phyloP scores from a whole-genome alignment of 2,329 filamentous ascomycete species.

The Microascus cirrosus region DNA sequence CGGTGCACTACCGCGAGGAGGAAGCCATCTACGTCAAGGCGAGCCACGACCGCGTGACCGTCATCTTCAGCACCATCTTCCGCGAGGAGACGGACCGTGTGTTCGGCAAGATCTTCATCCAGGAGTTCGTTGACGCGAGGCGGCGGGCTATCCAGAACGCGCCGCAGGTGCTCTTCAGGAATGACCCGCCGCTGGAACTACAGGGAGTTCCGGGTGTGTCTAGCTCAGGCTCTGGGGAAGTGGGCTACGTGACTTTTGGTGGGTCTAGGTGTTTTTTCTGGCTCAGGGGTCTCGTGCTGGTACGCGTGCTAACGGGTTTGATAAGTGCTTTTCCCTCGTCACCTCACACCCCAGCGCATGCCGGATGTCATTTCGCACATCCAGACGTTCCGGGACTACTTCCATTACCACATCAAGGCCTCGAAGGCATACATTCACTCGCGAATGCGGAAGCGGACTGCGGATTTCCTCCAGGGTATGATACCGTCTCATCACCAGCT shows the following conservation, averaged over 20 bases:
- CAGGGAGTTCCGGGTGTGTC: slow-evolving; percentile 77
- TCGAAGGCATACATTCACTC: slow-evolving; percentile 99
- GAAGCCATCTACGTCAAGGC: slow-evolving; percentile 99
- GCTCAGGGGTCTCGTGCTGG: neutral
- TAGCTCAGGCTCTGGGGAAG: slow-evolving; percentile 65
- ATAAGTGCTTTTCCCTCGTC: slow-evolving; percentile 85
- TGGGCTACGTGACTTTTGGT: slow-evolving; percentile 99
- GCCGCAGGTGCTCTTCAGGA: slow-evolving; percentile 91
- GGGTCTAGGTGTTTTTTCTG: slow-evolving; percentile 15
- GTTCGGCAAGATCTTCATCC: slow-evolving; percentile 95
- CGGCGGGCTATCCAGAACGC: slow-evolving; percentile 95
- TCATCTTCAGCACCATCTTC: slow-evolving; percentile 98
- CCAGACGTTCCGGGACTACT: slow-evolving; percentile 99
- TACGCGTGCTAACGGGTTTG: neutral
- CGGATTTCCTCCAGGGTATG: slow-evolving; percentile 93
- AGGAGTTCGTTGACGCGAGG: slow-evolving; percentile 96
- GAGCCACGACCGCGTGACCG: slow-evolving; percentile 91
- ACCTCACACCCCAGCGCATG: slow-evolving; percentile 81
- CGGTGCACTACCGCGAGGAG: slow-evolving; percentile 97
- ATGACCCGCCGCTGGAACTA: slow-evolving; percentile 85
- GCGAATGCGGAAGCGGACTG: slow-evolving; percentile 92
- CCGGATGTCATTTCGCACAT: slow-evolving; percentile 97
- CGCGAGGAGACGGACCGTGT: slow-evolving; percentile 94
- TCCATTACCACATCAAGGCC: slow-evolving; percentile 99
- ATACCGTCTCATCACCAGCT: neutral